Evolutionary conservation across 169 alveolate species (phyloP).

Genomic region (Plasmodium cynomolgi): DNA sequence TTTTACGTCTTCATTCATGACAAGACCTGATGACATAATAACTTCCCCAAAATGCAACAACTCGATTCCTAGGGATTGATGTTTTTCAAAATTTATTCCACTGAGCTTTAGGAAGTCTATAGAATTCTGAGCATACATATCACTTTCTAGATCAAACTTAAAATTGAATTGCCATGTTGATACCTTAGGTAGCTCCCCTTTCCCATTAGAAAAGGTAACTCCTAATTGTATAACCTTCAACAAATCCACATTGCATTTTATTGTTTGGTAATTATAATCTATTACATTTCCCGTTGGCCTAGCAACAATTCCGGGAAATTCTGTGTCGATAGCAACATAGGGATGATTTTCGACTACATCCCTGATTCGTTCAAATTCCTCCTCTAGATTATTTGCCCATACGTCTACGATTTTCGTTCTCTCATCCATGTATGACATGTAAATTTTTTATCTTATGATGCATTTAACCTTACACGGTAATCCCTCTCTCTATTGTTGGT

Average conservation of each 20-base stretch:
- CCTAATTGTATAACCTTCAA: constrained; percentile 97
- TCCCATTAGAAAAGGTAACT: constrained; percentile 94
- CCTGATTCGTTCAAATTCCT: constrained; percentile 91
- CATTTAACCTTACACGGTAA: not conserved
- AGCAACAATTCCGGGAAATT: constrained; percentile 95
- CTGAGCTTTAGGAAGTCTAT: constrained; percentile 94
- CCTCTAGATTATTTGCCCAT: constrained; percentile 91
- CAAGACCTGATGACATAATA: constrained; percentile 94
- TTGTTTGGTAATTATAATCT: constrained; percentile 96
- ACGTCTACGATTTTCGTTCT: constrained; percentile 88
- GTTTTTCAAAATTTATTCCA: constrained; percentile 97
- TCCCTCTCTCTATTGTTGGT: not conserved
- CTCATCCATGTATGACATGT: constrained; percentile 84
- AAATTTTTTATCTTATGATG: constrained; percentile 10
- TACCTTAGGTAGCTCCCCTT: constrained; percentile 89
- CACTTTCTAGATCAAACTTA: constrained; percentile 93
- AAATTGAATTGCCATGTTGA: constrained; percentile 98
- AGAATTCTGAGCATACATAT: constrained; percentile 93
- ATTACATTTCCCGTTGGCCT: constrained; percentile 91
- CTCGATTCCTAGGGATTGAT: constrained; percentile 93
- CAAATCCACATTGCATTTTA: constrained; percentile 95
- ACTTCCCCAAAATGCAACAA: constrained; percentile 96
- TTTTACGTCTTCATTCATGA: constrained; percentile 95
- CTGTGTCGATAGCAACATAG: constrained; percentile 93
- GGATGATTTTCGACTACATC: constrained; percentile 93